phyloP scores from a whole-genome alignment of 768 basidiomycete species.

The Lactarius hengduanensis region DNA sequence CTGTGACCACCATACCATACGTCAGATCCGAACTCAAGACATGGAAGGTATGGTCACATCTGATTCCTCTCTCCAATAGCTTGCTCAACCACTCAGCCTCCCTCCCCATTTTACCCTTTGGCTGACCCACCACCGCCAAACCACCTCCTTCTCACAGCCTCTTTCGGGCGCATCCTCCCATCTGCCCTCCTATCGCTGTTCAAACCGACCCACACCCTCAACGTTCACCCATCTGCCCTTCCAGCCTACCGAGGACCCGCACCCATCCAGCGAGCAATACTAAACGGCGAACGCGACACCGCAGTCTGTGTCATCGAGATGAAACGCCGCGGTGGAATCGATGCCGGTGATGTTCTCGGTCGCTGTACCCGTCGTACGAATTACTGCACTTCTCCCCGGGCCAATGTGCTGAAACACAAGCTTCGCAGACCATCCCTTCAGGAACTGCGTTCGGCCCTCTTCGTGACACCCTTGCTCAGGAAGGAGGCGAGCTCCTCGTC shows the following conservation, averaged over 20 bases:
- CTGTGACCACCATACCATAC: slow-evolving; percentile 60
- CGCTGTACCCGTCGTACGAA: slow-evolving; percentile 49
- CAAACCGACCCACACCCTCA: slow-evolving; percentile 57
- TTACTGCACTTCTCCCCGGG: background rate
- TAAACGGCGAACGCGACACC: slow-evolving; percentile 63
- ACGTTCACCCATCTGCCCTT: slow-evolving; percentile 87
- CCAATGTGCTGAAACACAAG: background rate
- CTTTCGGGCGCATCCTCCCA: slow-evolving; percentile 86
- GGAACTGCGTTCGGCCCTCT: slow-evolving; percentile 53
- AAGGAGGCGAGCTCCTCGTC: slow-evolving; percentile 72
- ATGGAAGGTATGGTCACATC: slow-evolving; percentile 52
- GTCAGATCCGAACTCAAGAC: slow-evolving; percentile 56
- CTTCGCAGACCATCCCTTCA: slow-evolving; percentile 50
- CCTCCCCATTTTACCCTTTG: slow-evolving; percentile 37
- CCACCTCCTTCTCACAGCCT: slow-evolving; percentile 79
- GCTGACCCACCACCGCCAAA: slow-evolving; percentile 32
- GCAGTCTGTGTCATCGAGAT: slow-evolving; percentile 84
- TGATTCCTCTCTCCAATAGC: background rate
- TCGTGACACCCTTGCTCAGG: slow-evolving; percentile 54
- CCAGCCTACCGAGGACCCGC: slow-evolving; percentile 89
- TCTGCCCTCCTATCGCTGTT: slow-evolving; percentile 60
- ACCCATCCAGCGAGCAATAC: slow-evolving; percentile 81
- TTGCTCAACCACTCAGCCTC: slow-evolving; percentile 40
- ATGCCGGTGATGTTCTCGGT: slow-evolving; percentile 73
- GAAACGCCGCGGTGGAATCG: slow-evolving; percentile 60